Evolutionary conservation across 1,284 basidiomycete species (phyloP).

Genomic region (Heterobasidion parviporum): DNA sequence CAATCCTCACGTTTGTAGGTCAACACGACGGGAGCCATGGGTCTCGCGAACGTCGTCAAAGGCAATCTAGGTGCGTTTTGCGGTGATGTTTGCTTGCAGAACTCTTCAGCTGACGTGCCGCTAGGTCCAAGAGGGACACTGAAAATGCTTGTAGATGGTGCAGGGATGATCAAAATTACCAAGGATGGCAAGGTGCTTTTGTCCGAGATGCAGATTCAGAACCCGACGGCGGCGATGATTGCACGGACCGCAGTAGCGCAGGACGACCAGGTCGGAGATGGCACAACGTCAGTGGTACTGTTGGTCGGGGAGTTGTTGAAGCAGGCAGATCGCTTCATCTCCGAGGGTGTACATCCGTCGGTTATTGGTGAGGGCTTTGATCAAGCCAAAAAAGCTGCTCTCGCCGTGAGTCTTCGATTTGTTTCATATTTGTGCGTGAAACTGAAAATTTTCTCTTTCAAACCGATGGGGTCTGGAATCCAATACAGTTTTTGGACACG

Average conservation of each 20-base stretch:
- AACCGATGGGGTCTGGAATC: background rate
- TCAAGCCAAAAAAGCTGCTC: slow-evolving; percentile 91
- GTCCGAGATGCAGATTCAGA: slow-evolving; percentile 99
- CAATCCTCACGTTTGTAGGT: slow-evolving; percentile 38
- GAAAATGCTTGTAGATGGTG: slow-evolving; percentile 99
- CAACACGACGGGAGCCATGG: slow-evolving; percentile 91
- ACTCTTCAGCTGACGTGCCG: slow-evolving; percentile 13
- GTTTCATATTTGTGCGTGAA: slow-evolving; percentile 7
- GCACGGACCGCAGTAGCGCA: slow-evolving; percentile 97
- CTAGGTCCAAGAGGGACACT: slow-evolving; percentile 90
- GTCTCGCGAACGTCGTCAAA: slow-evolving; percentile 95
- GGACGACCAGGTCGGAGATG: slow-evolving; percentile 98
- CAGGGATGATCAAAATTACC: slow-evolving; percentile 99
- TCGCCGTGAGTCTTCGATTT: slow-evolving; percentile 43
- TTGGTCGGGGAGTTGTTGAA: slow-evolving; percentile 96
- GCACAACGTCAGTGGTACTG: slow-evolving; percentile 95
- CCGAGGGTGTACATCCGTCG: slow-evolving; percentile 97
- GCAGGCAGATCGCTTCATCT: slow-evolving; percentile 96
- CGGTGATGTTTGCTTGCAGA: slow-evolving; percentile 4
- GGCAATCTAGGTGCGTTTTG: slow-evolving; percentile 77
- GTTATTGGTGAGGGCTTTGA: slow-evolving; percentile 96
- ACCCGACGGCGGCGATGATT: slow-evolving; percentile 99
- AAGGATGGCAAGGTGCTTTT: slow-evolving; percentile 99
- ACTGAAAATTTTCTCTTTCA: background rate
- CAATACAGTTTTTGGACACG: slow-evolving; percentile 77